Base-by-base conservation (phyloP, 1,284 basidiomycete species). In the Neolentinus lepideus region DNA sequence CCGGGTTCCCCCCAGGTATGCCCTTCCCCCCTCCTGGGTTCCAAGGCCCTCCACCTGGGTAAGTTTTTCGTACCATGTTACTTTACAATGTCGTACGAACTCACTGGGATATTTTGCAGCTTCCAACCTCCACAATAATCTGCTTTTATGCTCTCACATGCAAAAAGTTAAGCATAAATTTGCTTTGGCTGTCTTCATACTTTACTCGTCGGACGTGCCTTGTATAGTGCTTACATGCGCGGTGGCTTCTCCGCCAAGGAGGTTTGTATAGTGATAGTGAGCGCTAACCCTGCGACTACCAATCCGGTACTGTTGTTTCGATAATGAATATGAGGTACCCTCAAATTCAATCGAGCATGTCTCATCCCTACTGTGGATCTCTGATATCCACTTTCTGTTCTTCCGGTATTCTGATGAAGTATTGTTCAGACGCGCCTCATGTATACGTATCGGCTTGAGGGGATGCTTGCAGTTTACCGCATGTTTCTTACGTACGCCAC, bases 11-110 rank as follows among this genome's bases (percentile, higher is more conserved):
- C 8, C 76, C 77, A 12, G 75, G 75, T 36, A 75, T 79, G 73
- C 75, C 75, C n/a, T 77, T 77, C 69, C 73, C 75, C 45, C 88
- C 90, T 46, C 87, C 88, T 54, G 88, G 89, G 9, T 90, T 90
- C 67, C 79, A 74, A 59, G 89, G 86, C 4, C 88, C 89, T 59
- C 90, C 92, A 63, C 90, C 92, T 67, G 92, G 92, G 92, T 94
- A 71, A 75, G 82, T 70, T 27, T 58, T 47, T 43, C 38, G 25
- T 56, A 12, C 26, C 8, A 43, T 50, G 19, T 53, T 31, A 47
- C 53, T 27, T 51, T 55, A 56, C n/a, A n/a, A 54, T 8, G 25
- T 50, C 25, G 10, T 50, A 16, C 6, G 24, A 16, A 26, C 47
- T 50, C 47, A 50, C 25, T 4, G 6, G 16, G 9, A 16, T 21